Evolutionary conservation across 352 stramenopile species (phyloP), one percentile per base, ranked within the genome.

Genomic region (Phytophthora brassicae): DNA sequence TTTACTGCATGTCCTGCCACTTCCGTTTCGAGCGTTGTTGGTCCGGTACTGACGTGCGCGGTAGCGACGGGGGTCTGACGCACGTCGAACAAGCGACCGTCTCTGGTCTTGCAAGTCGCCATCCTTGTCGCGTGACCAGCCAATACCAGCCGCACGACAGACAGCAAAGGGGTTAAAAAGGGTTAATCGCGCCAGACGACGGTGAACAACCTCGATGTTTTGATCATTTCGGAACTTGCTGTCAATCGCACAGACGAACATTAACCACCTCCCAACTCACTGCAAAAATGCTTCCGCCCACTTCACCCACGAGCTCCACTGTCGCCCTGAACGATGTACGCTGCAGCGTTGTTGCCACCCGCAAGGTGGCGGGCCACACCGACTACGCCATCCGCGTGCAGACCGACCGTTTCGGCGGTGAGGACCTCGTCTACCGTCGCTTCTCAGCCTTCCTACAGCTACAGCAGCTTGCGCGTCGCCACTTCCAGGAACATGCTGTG

Each of bases 401-500:
- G 72, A 76, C 79, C 41, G 75, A 85, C 53, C 65, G 72, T 29
- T 84, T 68, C 53, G 77, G 77, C 57, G 73, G 84, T 28, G 66
- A 70, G 16, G 77, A 79, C 60, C 75, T 94, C 57, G 81, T 94
- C 2, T 92, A 92, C 72, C 81, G 85, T 44, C 85, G 85, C 59
- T 94, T 90, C 77, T 94, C 85, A 51, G 81, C 83, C 44, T 94
- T 94, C 62, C 68, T 92, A 59, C 79, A 94, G 70, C 81, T 94
- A 19, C 85, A 94, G 68, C 79, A 84, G 12, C 74, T 92, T 22
- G 80, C 73, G 22, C 65, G 74, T 42, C 83, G 80, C 53, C 81
- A 90, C 63, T 84, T 94, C 58, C 66, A 88, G 53, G 76, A 90
- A 59, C 55, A 72, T 42, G 58, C 60, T 26, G 75, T 66, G 55